Conservation (phyloP, 495 filamentous ascomycete genomes). For the Aspergillus funiculosus region DNA sequence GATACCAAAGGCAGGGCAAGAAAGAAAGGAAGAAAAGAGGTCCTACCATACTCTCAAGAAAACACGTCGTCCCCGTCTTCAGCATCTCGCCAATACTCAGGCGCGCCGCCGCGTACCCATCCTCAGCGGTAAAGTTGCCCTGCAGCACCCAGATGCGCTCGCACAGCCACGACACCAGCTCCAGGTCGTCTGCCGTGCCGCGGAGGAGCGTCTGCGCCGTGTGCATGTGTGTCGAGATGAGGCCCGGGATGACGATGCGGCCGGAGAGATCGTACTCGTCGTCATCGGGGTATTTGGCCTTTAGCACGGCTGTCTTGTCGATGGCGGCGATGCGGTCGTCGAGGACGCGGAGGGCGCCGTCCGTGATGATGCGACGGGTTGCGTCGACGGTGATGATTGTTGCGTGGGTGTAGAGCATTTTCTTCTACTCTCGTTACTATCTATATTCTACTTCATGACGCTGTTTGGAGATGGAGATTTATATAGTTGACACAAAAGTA, state of each 20-base stretch:
- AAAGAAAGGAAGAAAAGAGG: background rate
- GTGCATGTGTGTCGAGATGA: conserved; percentile 48
- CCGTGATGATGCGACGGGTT: conserved; percentile 37
- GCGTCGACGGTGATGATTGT: conserved; percentile 46
- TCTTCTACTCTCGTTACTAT: too few relatives aligned
- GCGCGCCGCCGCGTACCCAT: conserved; percentile 44
- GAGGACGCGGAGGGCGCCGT: conserved; percentile 40
- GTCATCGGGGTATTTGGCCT: conserved; percentile 22
- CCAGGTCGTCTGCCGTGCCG: conserved; percentile 44
- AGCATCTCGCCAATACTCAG: conserved; percentile 48
- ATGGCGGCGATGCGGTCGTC: conserved; percentile 35
- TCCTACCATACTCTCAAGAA: conserved; percentile 46
- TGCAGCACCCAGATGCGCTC: conserved; percentile 47
- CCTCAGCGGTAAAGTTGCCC: conserved; percentile 38
- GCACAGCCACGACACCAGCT: conserved; percentile 43
- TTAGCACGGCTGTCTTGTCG: conserved; percentile 31
- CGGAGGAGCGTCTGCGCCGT: conserved; percentile 45
- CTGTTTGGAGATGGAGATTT: too few relatives aligned
- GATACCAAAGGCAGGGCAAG: background rate
- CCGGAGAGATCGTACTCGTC: conserved; percentile 32
- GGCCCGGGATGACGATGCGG: conserved; percentile 43
- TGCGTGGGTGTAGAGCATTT: conserved; percentile 34
- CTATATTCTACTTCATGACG: too few relatives aligned
- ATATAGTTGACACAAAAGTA: too few relatives aligned
- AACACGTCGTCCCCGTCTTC: conserved; percentile 47